Conservation (phyloP, 179 eudicot genomes). For the Actinidia arguta region DNA sequence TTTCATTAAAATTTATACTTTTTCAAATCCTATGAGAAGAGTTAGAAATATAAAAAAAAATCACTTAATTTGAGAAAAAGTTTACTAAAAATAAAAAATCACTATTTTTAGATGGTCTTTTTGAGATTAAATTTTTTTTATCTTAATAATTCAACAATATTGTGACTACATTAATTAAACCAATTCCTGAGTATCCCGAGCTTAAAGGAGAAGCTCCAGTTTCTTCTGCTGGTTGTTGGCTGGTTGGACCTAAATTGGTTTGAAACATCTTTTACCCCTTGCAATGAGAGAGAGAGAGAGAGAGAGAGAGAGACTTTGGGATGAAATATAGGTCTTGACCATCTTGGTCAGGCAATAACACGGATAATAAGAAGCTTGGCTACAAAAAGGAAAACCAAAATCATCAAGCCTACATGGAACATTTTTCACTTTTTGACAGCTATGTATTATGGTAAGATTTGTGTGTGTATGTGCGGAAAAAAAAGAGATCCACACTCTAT, state of each 20-base stretch:
- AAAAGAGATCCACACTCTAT: constrained; percentile 10
- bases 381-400: constrained; percentile 32
- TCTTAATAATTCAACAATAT: no score
- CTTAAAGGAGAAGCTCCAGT: background rate
- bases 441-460: constrained; percentile 21
- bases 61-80: no score
- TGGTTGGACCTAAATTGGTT: constrained; percentile 17
- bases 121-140: no score
- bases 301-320: no score
- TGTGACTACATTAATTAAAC: no score
- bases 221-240: constrained; percentile 10
- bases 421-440: constrained; percentile 24
- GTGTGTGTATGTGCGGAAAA: background rate
- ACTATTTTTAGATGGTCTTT: no score
- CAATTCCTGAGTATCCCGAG: no score
- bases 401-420: constrained; percentile 29
- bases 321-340: constrained; percentile 9
- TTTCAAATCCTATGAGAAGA: no score
- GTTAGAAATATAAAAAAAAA: no score
- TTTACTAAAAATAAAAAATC: no score
- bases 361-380: constrained; percentile 30
- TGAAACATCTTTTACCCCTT: background rate
- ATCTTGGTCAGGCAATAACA: constrained; percentile 29
- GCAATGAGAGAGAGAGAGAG: background rate
- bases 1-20: no score